A percentile compares a stretch with the other conserved stretches of the same genome.
Conservation (phyloP, 176 grass and related monocot species). For the Carex pumila region DNA sequence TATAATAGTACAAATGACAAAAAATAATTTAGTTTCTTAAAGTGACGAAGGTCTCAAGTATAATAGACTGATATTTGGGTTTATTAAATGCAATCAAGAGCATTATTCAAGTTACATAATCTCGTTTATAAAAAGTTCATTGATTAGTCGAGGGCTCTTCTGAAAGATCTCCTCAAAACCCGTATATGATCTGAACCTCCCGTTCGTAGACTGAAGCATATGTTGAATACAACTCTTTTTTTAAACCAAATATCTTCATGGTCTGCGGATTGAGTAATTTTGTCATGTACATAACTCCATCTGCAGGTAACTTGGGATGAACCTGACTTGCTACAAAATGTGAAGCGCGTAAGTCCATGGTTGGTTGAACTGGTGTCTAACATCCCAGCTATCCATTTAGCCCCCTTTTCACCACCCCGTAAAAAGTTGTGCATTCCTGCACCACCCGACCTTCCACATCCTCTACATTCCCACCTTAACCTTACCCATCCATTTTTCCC, state of each 20-base stretch:
- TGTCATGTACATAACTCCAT: neutral
- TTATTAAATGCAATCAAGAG: neutral
- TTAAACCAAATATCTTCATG: neutral
- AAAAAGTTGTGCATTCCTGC: slow-evolving; percentile 69
- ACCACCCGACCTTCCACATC: slow-evolving; percentile 43
- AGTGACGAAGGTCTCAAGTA: neutral
- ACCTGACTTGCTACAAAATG: slow-evolving; percentile 94
- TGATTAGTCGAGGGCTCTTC: neutral
- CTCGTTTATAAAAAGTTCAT: neutral
- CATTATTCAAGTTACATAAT: neutral
- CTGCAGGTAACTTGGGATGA: slow-evolving; percentile 96
- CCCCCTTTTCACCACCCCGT: slow-evolving; percentile 79
- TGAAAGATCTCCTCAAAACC: neutral
- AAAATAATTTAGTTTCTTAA: neutral
- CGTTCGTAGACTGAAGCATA: neutral
- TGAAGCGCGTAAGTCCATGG: slow-evolving; percentile 92
- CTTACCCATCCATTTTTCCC: slow-evolving; percentile 9
- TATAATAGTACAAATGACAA: neutral
- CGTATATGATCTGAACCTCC: neutral
- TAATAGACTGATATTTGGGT: neutral
- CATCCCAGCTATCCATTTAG: slow-evolving; percentile 61
- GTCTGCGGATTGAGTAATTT: neutral
- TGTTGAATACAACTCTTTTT: neutral
- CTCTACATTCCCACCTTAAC: slow-evolving; percentile 40
- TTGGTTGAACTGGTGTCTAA: slow-evolving; percentile 78